Base-by-base conservation (phyloP, 148 eudicot genomes). In the Chenopodium quinoa region DNA sequence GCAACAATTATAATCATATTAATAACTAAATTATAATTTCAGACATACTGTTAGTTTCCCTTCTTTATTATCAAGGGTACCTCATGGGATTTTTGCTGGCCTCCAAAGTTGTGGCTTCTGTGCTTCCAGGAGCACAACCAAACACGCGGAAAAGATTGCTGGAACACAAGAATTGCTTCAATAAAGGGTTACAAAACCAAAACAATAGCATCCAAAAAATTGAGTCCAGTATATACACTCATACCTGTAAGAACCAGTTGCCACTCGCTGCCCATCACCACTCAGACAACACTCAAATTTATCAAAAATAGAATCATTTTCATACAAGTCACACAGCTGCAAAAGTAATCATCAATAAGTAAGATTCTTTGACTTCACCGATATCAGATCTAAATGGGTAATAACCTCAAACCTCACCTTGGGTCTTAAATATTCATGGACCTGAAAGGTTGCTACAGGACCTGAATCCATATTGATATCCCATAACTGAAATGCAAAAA, bases 401-500 rank as follows among this genome's bases (percentile, higher is more conserved):
- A 13, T 40, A 32, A 72, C 25, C 71, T 83, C 52, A 74, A 34
- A 69, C 67, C 75, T 85, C 84, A 96, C 99, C 99, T 91, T 93
- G 44, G 99, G 99, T 89, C 99, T 90, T 83, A 96, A 84, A 85
- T 96, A 79, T 78, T 96, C 99, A 65, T 96, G 99, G 82, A 96
- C 99, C 84, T 94, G 99, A 82, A 86, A 96, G 79, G 97, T 91
- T 80, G 99, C 80, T 79, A 96, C 94, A 78, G 99, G 98, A 74
- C 99, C 99, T 52, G 99, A 94, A 89, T 96, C 99, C 99, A 96
- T 96, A 84, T 96, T 96, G 82, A 96, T 92, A 82, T 96, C 98
- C 99, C 99, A 96, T 81, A 96, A 89, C 99, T 96, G 91, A 85
- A 91, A 90, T 37, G 23, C 19, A 78, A 84, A 79, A 4, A 40